Percentiles rank a stretch among this genome's conserved stretches.
Conservation (phyloP, 805 yeast genomes). For the Candida fluviatilis region DNA sequence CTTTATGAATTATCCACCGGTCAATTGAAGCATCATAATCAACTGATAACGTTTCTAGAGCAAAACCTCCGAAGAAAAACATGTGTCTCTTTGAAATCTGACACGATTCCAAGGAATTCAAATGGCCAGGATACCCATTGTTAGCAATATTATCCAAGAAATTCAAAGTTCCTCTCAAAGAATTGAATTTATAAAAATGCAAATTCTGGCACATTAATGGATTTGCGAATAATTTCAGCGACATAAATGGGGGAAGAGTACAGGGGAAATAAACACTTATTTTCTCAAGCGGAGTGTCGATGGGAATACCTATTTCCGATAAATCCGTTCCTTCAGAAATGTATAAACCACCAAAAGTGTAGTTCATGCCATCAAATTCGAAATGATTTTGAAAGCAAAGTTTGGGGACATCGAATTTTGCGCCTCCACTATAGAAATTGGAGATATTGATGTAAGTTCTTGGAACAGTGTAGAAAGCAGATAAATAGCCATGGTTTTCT, state of each 20-base stretch:
- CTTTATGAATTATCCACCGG: conserved; percentile 38
- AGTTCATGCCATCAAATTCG: conserved; percentile 26
- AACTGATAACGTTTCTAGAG: conserved; percentile 23
- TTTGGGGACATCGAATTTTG: conserved; percentile 18
- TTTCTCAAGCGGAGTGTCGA: conserved; percentile 20
- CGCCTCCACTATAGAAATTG: conserved; percentile 5
- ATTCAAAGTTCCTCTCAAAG: conserved; percentile 26
- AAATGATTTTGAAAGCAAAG: conserved; percentile 30
- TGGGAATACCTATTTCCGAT: conserved; percentile 29
- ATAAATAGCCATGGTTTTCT: conserved; percentile 15
- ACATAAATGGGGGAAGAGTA: conserved; percentile 38
- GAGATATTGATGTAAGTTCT: conserved; percentile 20
- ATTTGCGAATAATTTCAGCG: conserved; percentile 30
- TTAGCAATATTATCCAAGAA: conserved; percentile 19
- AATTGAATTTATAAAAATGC: conserved; percentile 25
- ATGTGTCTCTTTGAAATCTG: conserved; percentile 53
- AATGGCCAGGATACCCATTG: conserved; percentile 42
- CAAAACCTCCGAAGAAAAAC: conserved; percentile 70
- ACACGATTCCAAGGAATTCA: conserved; percentile 46
- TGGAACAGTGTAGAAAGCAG: conserved; percentile 26
- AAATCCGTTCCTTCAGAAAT: conserved; percentile 15
- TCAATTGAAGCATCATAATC: conserved; percentile 18
- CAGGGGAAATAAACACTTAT: conserved; percentile 36
- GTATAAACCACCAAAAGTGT: conserved; percentile 36
- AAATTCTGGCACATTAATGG: conserved; percentile 40